Conservation (phyloP, 805 yeast genomes). For the Saccharomycopsis babjevae region DNA sequence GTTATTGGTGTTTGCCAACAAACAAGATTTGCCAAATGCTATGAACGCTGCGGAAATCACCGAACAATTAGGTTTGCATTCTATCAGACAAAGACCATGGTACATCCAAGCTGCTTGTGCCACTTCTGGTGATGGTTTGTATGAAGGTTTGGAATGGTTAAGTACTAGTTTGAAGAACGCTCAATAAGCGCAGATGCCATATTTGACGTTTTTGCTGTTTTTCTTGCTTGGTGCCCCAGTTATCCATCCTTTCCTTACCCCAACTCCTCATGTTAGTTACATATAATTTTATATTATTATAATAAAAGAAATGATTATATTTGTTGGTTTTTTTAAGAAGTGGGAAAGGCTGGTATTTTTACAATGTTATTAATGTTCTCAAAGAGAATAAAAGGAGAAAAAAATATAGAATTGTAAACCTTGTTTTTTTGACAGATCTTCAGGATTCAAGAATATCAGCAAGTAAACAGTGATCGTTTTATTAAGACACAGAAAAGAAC, state of each 20-base stretch:
- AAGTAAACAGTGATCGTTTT: too few species aligned
- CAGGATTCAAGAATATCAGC: too few species aligned
- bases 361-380: too few species aligned
- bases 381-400: too few species aligned
- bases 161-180: constrained; percentile 78
- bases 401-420: too few species aligned
- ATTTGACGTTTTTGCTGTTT: neutral
- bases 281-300: constrained; percentile 1
- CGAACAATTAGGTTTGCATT: constrained; percentile 91
- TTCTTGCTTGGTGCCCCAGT: neutral
- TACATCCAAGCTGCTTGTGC: constrained; percentile 98
- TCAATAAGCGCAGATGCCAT: constrained; percentile 23
- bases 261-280: neutral
- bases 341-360: neutral
- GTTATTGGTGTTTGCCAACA: constrained; percentile 92
- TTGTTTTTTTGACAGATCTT: too few species aligned
- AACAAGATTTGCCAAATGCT: constrained; percentile 98
- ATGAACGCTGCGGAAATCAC: constrained; percentile 99
- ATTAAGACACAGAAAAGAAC: too few species aligned
- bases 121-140: constrained; percentile 96
- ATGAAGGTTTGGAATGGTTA: constrained; percentile 97
- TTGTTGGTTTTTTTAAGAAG: neutral
- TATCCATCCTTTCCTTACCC: neutral
- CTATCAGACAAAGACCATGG: constrained; percentile 98
- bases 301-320: neutral